These are phyloP conservation scores for Suillus paluster DNA, from an alignment of 768 basidiomycete species.

Conservation along the genomic window DNA sequence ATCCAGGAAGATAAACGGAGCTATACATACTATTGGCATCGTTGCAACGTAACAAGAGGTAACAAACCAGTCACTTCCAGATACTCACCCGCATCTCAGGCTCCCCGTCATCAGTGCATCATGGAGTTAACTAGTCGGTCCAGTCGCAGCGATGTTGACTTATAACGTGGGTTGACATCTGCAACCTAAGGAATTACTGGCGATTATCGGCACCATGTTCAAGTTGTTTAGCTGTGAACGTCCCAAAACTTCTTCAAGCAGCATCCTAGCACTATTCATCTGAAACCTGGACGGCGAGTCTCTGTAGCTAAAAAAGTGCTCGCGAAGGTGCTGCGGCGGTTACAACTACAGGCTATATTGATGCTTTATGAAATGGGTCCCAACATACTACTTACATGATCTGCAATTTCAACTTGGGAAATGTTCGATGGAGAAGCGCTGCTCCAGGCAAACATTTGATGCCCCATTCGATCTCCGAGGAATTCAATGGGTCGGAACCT, in stretches of 20 bases:
- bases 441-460: no score
- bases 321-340: no score
- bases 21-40: background rate
- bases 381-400: background rate
- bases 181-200: background rate
- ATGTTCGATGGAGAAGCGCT: background rate
- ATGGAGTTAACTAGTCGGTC: background rate
- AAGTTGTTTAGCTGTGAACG: background rate
- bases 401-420: background rate
- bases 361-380: no score
- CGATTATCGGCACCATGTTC: background rate
- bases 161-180: background rate
- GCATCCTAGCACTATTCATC: no score
- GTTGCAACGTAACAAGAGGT: background rate
- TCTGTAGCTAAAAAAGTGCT: no score
- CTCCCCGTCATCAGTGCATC: background rate
- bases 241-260: background rate
- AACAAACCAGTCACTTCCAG: background rate
- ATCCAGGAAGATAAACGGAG: background rate
- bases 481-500: background rate
- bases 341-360: no score
- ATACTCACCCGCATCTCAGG: background rate
- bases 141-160: no score
- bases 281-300: no score
- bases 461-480: background rate